Conservation (phyloP, 2,329 filamentous ascomycete genomes). For the Hansfordia pulvinata region DNA sequence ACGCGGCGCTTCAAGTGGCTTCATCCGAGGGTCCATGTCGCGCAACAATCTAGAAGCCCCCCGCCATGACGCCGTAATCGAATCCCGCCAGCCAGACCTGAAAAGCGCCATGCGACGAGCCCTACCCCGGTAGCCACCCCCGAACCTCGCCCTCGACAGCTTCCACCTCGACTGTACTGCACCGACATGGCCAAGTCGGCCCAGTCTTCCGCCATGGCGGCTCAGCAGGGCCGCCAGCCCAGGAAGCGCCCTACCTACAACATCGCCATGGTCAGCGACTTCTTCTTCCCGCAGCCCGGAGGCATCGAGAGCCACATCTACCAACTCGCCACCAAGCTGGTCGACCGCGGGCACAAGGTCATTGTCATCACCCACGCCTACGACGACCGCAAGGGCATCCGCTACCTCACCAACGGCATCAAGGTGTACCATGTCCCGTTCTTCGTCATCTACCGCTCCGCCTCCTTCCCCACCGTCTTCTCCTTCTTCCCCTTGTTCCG, state of each 20-base stretch:
- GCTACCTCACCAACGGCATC: conserved; percentile 92
- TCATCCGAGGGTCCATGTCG: no score
- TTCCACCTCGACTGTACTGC: no score
- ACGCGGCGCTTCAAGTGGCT: no score
- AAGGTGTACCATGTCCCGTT: conserved; percentile 98
- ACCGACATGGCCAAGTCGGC: no score
- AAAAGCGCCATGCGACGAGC: no score
- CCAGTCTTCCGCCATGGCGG: no score
- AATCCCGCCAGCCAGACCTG: no score
- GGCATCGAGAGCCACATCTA: conserved; percentile 98
- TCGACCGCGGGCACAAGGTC: conserved; percentile 95
- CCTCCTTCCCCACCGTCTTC: conserved; percentile 93
- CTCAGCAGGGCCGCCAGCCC: no score
- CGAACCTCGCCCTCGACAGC: no score
- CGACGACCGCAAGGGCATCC: conserved; percentile 76
- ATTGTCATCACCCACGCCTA: conserved; percentile 96
- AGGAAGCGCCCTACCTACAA: conserved; percentile 42
- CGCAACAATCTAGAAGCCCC: no score
- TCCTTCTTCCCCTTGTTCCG: conserved; percentile 97
- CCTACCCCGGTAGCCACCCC: no score
- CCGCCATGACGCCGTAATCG: no score
- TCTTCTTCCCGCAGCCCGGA: conserved; percentile 96
- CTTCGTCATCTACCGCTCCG: conserved; percentile 84
- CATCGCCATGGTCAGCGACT: conserved; percentile 92
- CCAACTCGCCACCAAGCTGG: conserved; percentile 88